phyloP scores from a whole-genome alignment of 768 basidiomycete genomes.

The Kwoniella dejecticola region DNA sequence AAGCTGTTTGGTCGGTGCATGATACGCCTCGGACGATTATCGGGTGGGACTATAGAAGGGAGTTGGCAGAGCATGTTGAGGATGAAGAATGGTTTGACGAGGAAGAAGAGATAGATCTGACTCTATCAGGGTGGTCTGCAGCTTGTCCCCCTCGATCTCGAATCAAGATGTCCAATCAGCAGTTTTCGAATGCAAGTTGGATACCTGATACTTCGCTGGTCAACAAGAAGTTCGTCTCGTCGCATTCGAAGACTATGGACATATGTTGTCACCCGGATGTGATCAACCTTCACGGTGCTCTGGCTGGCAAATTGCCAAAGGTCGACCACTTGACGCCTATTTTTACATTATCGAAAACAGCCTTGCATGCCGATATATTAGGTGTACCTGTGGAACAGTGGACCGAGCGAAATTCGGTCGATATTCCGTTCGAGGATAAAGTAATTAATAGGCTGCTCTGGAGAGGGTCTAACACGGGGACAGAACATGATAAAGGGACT shows the following conservation, averaged over 20 bases:
- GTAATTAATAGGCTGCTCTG: conserved; percentile 41
- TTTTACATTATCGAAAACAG: conserved; percentile 29
- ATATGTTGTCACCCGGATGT: conserved; percentile 26
- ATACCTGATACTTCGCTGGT: conserved; percentile 11
- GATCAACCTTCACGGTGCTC: conserved; percentile 23
- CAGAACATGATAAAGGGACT: conserved; percentile 23
- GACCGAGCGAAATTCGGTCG: conserved; percentile 8
- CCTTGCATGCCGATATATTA: conserved; percentile 29
- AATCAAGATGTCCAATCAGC: conserved; percentile 1
- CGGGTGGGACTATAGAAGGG: conserved; percentile 24
- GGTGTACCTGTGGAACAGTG: conserved; percentile 35
- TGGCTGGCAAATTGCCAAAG: conserved; percentile 15
- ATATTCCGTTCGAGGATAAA: conserved; percentile 47
- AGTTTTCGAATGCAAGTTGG: neutral
- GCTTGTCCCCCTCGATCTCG: conserved; percentile 27
- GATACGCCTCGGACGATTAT: conserved; percentile 26
- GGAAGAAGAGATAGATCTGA: conserved; percentile 24
- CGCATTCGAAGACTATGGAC: conserved; percentile 35
- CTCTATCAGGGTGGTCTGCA: conserved; percentile 25
- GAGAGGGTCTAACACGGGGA: conserved; percentile 53
- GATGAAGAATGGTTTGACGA: conserved; percentile 25
- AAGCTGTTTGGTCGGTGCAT: conserved; percentile 25
- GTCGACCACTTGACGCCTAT: conserved; percentile 18
- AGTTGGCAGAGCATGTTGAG: conserved; percentile 31
- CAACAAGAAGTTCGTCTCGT: conserved; percentile 38